A percentile compares a stretch with the other conserved stretches of the same genome.
Evolutionary conservation across 768 basidiomycete species (phyloP).

Genomic region (Daedaleopsis nitida): DNA sequence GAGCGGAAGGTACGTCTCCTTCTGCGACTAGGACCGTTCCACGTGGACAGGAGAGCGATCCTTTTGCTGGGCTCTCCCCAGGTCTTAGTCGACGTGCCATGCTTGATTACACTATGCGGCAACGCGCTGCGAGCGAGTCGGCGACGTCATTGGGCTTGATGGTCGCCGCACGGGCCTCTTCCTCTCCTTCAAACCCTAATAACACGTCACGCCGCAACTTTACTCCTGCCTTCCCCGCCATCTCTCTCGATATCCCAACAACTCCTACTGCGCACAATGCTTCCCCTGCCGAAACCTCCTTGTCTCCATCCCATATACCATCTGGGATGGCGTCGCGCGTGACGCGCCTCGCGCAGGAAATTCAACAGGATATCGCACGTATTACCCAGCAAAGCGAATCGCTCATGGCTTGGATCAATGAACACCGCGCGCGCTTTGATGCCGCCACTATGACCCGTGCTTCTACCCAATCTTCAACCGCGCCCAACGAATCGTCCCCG

Average conservation of each 20-base stretch:
- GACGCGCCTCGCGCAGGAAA: constrained; percentile 14
- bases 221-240: background rate
- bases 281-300: background rate
- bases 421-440: constrained; percentile 11
- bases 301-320: constrained; percentile 3
- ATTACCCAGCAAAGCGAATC: constrained; percentile 16
- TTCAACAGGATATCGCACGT: constrained; percentile 16
- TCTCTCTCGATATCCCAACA: background rate
- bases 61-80: background rate
- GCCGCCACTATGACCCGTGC: background rate
- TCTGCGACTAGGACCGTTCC: background rate
- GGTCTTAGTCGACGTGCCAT: constrained; percentile 1
- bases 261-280: background rate
- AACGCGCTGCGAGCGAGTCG: constrained; percentile 4
- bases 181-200: background rate
- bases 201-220: background rate
- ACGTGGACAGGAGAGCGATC: background rate
- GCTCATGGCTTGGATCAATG: constrained; percentile 19
- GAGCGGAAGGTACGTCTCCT: background rate
- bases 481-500: background rate
- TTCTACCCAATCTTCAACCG: background rate
- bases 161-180: constrained; percentile 5
- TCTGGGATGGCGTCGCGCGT: constrained; percentile 8
- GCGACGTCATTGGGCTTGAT: constrained; percentile 13
- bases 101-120: constrained; percentile 3